These are phyloP conservation scores for Arthrobotrys sphaeroides DNA, from an alignment of 2,329 filamentous ascomycete species.

Conservation along the genomic window DNA sequence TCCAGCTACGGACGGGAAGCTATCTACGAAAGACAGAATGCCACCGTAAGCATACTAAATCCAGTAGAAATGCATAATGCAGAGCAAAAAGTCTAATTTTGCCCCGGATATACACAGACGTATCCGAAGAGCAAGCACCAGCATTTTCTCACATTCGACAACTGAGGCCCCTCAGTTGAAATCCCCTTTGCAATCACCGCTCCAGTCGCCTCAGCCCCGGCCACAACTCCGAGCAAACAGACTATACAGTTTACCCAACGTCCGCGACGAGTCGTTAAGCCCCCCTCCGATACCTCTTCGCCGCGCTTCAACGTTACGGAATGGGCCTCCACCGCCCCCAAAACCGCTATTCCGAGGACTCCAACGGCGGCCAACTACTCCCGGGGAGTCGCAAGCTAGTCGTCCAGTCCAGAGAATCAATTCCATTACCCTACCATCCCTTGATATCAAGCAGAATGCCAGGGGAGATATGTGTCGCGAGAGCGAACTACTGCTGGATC, in stretches of 20 bases:
- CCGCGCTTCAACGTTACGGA: constrained; percentile 1
- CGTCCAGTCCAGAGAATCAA: constrained; percentile 20
- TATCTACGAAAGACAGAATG: constrained; percentile 10
- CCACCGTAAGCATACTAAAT: constrained; percentile 36
- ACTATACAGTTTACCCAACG: constrained; percentile 21
- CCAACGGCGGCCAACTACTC: constrained; percentile 38
- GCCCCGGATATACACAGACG: neutral
- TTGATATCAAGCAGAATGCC: constrained; percentile 38
- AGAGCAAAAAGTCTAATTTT: neutral
- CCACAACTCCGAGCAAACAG: neutral
- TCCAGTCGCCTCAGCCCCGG: neutral
- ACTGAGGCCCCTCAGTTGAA: constrained; percentile 19
- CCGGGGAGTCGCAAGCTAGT: constrained; percentile 24
- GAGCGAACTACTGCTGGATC: constrained; percentile 38
- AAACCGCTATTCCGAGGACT: constrained; percentile 44
- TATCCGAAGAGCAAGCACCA: constrained; percentile 41
- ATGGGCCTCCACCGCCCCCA: constrained; percentile 31
- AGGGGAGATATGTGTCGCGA: constrained; percentile 28
- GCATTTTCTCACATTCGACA: constrained; percentile 46
- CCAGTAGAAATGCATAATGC: neutral
- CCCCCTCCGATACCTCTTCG: constrained; percentile 15
- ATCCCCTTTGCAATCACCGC: neutral
- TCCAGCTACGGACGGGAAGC: neutral
- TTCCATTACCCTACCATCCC: constrained; percentile 35
- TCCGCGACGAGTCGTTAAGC: constrained; percentile 21